A percentile compares a stretch with the other conserved stretches of the same genome.
phyloP scores from a whole-genome alignment of 2,329 filamentous ascomycete species.

The Alternaria panax region DNA sequence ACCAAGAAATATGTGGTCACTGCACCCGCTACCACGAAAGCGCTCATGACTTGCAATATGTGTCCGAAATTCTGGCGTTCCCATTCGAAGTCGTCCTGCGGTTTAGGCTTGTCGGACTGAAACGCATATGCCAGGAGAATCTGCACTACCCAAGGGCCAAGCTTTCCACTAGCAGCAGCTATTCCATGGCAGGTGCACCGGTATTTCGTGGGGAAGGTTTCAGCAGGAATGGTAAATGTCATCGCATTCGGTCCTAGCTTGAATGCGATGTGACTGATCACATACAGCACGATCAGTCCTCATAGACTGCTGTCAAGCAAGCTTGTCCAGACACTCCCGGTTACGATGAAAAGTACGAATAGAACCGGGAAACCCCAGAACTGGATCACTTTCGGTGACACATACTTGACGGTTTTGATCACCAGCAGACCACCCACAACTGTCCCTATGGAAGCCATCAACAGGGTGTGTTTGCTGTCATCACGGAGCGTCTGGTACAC shows the following conservation, averaged over 20 bases:
- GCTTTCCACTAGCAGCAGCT: constrained; percentile 61
- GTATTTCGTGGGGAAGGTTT: constrained; percentile 64
- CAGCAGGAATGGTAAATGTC: constrained; percentile 59
- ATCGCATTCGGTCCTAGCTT: constrained; percentile 48
- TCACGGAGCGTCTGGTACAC: constrained; percentile 37
- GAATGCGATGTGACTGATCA: constrained; percentile 45
- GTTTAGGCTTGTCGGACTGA: constrained; percentile 16
- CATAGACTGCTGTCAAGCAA: constrained; percentile 35
- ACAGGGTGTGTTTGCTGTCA: constrained; percentile 42
- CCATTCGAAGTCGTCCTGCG: constrained; percentile 22
- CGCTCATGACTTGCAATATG: constrained; percentile 44
- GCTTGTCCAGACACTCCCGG: constrained; percentile 41
- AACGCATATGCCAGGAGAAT: constrained; percentile 48
- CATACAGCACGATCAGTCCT: constrained; percentile 42
- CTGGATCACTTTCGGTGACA: constrained; percentile 43
- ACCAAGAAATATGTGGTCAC: constrained; percentile 43
- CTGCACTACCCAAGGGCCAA: constrained; percentile 59
- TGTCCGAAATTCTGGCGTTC: constrained; percentile 41
- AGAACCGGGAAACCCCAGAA: constrained; percentile 45
- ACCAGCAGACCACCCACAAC: constrained; percentile 40
- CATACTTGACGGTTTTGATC: constrained; percentile 47
- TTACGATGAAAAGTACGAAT: constrained; percentile 43
- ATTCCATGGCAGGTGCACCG: constrained; percentile 63
- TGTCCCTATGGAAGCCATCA: constrained; percentile 47
- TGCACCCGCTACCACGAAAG: constrained; percentile 45